Evolutionary conservation across 1,284 basidiomycete species (phyloP).

Genomic region (Boletus holoroseus): DNA sequence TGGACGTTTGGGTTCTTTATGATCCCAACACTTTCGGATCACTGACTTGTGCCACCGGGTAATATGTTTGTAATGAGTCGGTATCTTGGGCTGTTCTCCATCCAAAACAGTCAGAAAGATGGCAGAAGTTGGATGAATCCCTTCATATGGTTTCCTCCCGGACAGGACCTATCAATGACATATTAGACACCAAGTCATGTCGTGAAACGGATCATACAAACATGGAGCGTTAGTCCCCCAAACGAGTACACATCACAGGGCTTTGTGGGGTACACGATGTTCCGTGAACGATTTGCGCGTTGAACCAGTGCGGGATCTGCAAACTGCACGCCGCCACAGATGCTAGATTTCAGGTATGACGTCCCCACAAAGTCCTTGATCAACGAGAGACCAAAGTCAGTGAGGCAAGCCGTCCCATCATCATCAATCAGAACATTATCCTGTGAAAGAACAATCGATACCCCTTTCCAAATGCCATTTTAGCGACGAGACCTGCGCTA

Average conservation of each 20-base stretch:
- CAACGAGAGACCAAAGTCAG: conserved; percentile 38
- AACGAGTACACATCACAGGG: conserved; percentile 33
- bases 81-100: conserved; percentile 18
- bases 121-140: neutral
- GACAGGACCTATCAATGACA: conserved; percentile 19
- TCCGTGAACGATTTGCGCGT: neutral
- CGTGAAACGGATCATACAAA: conserved; percentile 13
- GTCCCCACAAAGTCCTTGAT: conserved; percentile 32
- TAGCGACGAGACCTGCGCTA: conserved; percentile 16
- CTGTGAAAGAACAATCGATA: conserved; percentile 13
- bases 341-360: conserved; percentile 32
- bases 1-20: conserved; percentile 18
- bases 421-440: conserved; percentile 28
- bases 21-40: conserved; percentile 24
- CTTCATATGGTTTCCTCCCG: conserved; percentile 23
- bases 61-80: conserved; percentile 2
- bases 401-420: conserved; percentile 23
- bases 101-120: conserved; percentile 6
- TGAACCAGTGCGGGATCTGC: conserved; percentile 35
- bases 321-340: conserved; percentile 33
- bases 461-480: neutral
- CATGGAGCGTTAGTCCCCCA: conserved; percentile 30
- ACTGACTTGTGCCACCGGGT: conserved; percentile 4
- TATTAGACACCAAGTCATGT: conserved; percentile 9
- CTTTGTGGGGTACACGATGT: conserved; percentile 18